These are phyloP conservation scores for Pseudocercospora fijiensis DNA, from an alignment of 2,329 filamentous ascomycete genomes.

Conservation along the genomic window DNA sequence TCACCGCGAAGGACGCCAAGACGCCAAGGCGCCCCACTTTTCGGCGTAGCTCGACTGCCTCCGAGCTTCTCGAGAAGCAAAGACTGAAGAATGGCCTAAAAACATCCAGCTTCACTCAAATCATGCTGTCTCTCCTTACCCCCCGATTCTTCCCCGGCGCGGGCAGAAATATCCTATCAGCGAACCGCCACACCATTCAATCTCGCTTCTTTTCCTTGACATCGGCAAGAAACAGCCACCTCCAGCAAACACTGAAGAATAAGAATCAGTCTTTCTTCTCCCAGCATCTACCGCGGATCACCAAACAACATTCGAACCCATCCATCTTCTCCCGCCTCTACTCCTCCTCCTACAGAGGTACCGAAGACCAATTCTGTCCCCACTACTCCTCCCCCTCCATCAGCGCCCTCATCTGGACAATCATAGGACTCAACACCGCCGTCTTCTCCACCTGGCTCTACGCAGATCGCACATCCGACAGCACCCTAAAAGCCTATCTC, in stretches of 20 bases:
- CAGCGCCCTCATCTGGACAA: conserved; percentile 34
- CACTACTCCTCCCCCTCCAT: conserved; percentile 7
- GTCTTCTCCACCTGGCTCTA: conserved; percentile 44
- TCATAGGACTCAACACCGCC: conserved; percentile 45
- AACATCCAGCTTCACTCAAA: too few relatives aligned
- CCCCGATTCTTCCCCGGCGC: too few relatives aligned
- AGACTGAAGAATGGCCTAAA: too few relatives aligned
- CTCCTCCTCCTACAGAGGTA: too few relatives aligned
- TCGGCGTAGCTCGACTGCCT: not conserved
- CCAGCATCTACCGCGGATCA: not conserved
- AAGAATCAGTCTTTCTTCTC: not conserved
- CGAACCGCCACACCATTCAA: not conserved
- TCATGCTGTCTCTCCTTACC: too few relatives aligned
- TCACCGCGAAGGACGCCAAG: not conserved
- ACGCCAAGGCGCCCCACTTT: not conserved
- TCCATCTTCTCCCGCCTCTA: not conserved
- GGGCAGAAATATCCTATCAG: not conserved
- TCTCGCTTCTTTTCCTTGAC: not conserved
- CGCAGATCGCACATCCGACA: conserved; percentile 25
- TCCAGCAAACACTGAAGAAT: not conserved
- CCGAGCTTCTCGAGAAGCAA: not conserved
- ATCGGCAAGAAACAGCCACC: not conserved
- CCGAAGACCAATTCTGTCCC: not conserved
- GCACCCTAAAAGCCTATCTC: conserved; percentile 23
- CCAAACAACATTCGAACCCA: not conserved